These are phyloP conservation scores for Solanum piurae DNA, from an alignment of 257 asterid species.

Conservation along the genomic window DNA sequence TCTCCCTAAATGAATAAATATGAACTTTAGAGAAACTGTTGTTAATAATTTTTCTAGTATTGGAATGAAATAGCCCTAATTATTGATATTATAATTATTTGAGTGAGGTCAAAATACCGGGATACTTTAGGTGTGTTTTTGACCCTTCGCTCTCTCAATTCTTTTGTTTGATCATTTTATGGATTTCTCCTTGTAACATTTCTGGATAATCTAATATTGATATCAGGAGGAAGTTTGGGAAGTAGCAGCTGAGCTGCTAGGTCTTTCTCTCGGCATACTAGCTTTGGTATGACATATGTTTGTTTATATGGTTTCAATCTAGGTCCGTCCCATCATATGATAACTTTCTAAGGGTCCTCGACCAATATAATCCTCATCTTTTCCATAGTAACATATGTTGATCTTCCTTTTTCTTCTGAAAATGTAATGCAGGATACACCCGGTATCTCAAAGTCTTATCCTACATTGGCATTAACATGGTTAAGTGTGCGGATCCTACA, in stretches of 20 bases:
- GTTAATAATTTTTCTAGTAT: background rate
- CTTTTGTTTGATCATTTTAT: background rate
- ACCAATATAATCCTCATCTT: constrained; percentile 3
- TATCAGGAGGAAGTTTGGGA: constrained; percentile 99
- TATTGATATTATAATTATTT: background rate
- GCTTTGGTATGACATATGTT: constrained; percentile 47
- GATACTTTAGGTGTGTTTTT: background rate
- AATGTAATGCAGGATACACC: constrained; percentile 60
- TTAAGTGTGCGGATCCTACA: constrained; percentile 66
- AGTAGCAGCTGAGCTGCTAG: constrained; percentile 90
- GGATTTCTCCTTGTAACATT: background rate
- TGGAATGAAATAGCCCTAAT: background rate
- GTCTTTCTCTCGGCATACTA: constrained; percentile 80
- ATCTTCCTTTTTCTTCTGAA: background rate
- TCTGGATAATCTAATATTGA: background rate
- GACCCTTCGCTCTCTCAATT: background rate
- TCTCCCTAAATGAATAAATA: background rate
- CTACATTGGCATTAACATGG: constrained; percentile 59
- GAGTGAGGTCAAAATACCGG: background rate
- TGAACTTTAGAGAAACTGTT: background rate
- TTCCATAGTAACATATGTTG: background rate
- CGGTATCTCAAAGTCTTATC: constrained; percentile 58
- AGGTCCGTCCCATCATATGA: background rate
- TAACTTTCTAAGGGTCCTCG: background rate
- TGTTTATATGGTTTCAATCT: background rate